Evolutionary conservation across 106 monocot genomes (phyloP), one percentile per base, ranked within the genome.

Genomic region (Dioscorea alata): DNA sequence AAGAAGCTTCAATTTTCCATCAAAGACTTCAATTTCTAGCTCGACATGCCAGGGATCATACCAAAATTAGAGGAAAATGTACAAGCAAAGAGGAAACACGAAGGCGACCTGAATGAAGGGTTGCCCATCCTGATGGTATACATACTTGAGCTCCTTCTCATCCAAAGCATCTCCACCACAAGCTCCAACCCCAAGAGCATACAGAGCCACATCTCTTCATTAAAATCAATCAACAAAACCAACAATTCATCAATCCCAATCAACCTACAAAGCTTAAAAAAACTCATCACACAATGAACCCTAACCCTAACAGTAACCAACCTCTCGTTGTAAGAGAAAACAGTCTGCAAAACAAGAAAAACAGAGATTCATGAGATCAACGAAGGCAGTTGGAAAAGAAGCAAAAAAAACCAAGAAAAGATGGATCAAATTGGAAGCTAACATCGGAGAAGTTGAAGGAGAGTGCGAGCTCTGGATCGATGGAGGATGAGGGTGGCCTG

Each of bases 381-480:
- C 48, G 6, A 25, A 58, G 48, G 50, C 22, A 28, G 13, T 49
- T 12, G 22, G 50, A 23, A 59, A n/a, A 9, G 12, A 53, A 59
- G 23, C 21, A 15, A 17, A 50, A 49, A 15, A 17, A 50, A 49
- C 23, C 20, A 35, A 23, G 48, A 5, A 13, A 17, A 15, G 53
- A 52, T 53, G 33, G 60, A 60, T 34, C 3, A 1, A 28, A 28
- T 1, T 28, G 48, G 57, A 48, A 48, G 9, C 85, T 85, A 8
- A 94, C 94, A 81, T 91, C 82, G 10, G 86, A 80, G 65, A 91
- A 96, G 32, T 78, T 96, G 84, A 91, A 76, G 23, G 89, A 91
- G 77, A 96, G 67, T 53, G 86, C 83, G 21, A 77, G 75, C 9
- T 82, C 52, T 4, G 96, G 91, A 72, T 96, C 89, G 72, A 80